A percentile compares a stretch with the other conserved stretches of the same genome.
phyloP scores from a whole-genome alignment of 768 basidiomycete species.

The Pleurotus tuber-regium region DNA sequence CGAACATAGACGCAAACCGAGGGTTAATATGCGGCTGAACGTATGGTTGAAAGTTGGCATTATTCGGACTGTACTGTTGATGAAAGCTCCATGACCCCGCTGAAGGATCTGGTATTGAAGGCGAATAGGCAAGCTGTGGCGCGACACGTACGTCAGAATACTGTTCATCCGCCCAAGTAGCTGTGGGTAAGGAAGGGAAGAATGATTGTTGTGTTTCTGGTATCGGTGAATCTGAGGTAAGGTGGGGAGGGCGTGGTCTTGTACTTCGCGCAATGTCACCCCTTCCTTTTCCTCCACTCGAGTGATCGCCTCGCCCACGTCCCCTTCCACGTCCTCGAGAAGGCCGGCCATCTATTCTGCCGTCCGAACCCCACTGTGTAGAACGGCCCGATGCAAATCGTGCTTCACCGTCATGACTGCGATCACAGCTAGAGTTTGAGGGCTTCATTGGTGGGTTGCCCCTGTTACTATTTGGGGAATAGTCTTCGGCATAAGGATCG shows the following conservation, averaged over 20 bases:
- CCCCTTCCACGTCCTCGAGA: conserved; percentile 32
- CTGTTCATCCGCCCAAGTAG: conserved; percentile 16
- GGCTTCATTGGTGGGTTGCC: neutral
- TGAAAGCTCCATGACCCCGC: conserved; percentile 17
- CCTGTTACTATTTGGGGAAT: conserved; percentile 18
- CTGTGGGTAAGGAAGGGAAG: conserved; percentile 12
- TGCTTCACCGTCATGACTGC: no score
- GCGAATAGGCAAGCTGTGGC: conserved; percentile 13
- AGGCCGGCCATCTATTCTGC: conserved; percentile 6
- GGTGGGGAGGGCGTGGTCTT: conserved; percentile 44
- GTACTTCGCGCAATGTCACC: conserved; percentile 32
- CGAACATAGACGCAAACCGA: conserved; percentile 68
- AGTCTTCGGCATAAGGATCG: conserved; percentile 67
- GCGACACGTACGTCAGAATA: conserved; percentile 15
- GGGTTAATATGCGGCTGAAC: conserved; percentile 88
- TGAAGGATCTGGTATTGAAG: conserved; percentile 14
- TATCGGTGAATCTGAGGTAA: conserved; percentile 44
- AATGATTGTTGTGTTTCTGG: conserved; percentile 21
- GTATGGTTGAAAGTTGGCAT: conserved; percentile 21
- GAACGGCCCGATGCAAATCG: neutral
- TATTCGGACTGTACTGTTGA: conserved; percentile 16
- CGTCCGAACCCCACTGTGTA: neutral
- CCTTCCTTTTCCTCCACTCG: conserved; percentile 25
- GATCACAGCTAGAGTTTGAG: neutral
- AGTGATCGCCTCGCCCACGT: conserved; percentile 26